Percentiles rank a stretch among this genome's conserved stretches.
phyloP scores from a whole-genome alignment of 2,329 filamentous ascomycete species.

The Fusarium denticulatum region DNA sequence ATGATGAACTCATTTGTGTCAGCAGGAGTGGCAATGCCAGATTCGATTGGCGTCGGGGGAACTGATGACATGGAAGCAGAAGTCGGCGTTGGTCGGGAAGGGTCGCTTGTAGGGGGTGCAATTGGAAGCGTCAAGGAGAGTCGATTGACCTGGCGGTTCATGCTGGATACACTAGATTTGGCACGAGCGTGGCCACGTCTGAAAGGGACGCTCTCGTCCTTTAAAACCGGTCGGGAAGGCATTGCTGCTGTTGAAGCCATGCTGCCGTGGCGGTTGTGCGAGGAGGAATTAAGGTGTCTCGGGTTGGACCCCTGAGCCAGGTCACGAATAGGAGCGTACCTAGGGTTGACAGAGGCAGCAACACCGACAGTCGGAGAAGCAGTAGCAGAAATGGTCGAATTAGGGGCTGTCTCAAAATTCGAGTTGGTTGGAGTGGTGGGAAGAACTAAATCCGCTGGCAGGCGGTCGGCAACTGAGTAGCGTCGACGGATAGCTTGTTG shows the following conservation, averaged over 20 bases:
- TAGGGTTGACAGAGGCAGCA: slow-evolving; percentile 16
- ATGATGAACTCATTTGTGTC: slow-evolving; percentile 80
- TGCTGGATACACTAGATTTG: slow-evolving; percentile 59
- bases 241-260: slow-evolving; percentile 41
- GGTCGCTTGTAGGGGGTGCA: slow-evolving; percentile 61
- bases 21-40: slow-evolving; percentile 55
- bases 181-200: slow-evolving; percentile 59
- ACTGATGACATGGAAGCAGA: slow-evolving; percentile 53
- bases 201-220: slow-evolving; percentile 53
- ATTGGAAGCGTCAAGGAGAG: slow-evolving; percentile 72
- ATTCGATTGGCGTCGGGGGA: slow-evolving; percentile 62
- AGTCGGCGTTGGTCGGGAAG: slow-evolving; percentile 62
- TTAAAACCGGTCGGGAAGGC: slow-evolving; percentile 51
- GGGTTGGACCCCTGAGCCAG: slow-evolving; percentile 20
- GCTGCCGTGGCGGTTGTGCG: slow-evolving; percentile 30
- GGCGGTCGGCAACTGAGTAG: slow-evolving; percentile 51
- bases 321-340: slow-evolving; percentile 25
- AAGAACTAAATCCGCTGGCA: slow-evolving; percentile 42
- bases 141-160: slow-evolving; percentile 61
- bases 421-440: slow-evolving; percentile 36
- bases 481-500: slow-evolving; percentile 53
- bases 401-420: slow-evolving; percentile 25
- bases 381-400: slow-evolving; percentile 11
- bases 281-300: slow-evolving; percentile 17
- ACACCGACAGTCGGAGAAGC: slow-evolving; percentile 12